Base-by-base conservation (phyloP, 1,139 yeast species). In the Suzukiozyma palmioleophila region DNA sequence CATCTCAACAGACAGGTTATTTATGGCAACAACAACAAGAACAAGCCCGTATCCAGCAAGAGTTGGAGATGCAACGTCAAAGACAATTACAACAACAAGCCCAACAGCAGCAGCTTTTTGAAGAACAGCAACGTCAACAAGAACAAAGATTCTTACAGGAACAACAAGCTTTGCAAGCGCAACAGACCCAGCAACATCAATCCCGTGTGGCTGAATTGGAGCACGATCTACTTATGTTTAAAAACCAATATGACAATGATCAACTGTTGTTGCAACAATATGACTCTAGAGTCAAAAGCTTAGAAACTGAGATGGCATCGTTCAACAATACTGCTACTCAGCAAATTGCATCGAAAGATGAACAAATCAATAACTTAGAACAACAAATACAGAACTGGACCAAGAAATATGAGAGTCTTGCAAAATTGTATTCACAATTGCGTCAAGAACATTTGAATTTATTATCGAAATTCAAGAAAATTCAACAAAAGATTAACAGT, bases 391-490 rank as follows among this genome's bases (percentile, higher is more conserved):
- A 65, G 29, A 75, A 80, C 45, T 89, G 96, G 96, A 81, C 87
- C 44, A 79, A 77, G 43, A 90, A 90, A 62, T 90, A 90, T 60
- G 96, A 89, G 56, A 79, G 95, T 0, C 72, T 90, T 49, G 97
- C 97, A 4, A 87, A 88, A 55, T 70, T 90, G 45, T 90, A 90
- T 57, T 84, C 96, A 2, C 96, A 89, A 60, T 72, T 90, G 50
- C 84, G 97, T 53, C 95, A 87, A 62, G 97, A 90, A 59, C 97
- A 90, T 59, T 72, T 90, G 56, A 86, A 83, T 46, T 66, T 89
- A 46, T 73, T 90, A 52, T 75, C 86, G 36, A 84, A 84, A 56
- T 84, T 84, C 56, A 90, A 90, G 58, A 84, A 84, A 50, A 75
- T 84, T 41, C 96, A 89, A 61, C 88, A 89, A 51, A 87, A 86